phyloP scores from a whole-genome alignment of 176 grass and related monocot genomes.

The Elymus sibiricus region DNA sequence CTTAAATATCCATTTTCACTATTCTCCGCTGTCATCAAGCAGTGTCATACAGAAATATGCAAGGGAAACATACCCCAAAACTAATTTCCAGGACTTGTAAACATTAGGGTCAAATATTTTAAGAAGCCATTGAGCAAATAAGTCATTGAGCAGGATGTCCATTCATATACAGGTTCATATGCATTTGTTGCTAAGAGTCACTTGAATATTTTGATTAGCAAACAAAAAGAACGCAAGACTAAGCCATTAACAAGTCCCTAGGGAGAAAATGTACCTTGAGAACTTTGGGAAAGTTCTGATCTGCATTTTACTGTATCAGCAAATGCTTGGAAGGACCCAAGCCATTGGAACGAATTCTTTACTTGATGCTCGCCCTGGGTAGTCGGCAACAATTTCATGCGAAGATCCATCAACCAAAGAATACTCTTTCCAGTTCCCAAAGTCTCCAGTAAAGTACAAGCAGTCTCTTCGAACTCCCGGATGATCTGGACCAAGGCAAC shows the following conservation, averaged over 20 bases:
- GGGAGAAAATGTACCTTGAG: neutral
- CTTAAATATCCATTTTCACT: neutral
- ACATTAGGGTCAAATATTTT: neutral
- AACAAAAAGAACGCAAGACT: neutral
- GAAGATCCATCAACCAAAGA: neutral
- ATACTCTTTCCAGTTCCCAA: neutral
- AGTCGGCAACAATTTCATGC: neutral
- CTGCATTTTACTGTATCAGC: neutral
- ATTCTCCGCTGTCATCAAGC: neutral
- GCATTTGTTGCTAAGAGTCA: neutral
- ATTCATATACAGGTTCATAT: neutral
- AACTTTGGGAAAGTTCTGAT: neutral
- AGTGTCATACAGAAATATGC: too few species aligned
- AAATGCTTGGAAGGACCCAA: neutral
- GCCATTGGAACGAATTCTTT: neutral
- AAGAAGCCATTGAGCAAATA: neutral
- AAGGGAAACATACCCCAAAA: too few species aligned
- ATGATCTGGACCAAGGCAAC: neutral
- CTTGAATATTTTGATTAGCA: neutral
- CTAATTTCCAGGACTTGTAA: too few species aligned
- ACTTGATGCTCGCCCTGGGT: neutral
- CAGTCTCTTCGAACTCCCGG: neutral
- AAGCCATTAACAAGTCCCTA: neutral
- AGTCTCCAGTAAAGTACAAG: neutral
- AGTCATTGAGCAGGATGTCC: neutral